Conservation (phyloP, 2,329 filamentous ascomycete genomes). For the Venturia pyrina region DNA sequence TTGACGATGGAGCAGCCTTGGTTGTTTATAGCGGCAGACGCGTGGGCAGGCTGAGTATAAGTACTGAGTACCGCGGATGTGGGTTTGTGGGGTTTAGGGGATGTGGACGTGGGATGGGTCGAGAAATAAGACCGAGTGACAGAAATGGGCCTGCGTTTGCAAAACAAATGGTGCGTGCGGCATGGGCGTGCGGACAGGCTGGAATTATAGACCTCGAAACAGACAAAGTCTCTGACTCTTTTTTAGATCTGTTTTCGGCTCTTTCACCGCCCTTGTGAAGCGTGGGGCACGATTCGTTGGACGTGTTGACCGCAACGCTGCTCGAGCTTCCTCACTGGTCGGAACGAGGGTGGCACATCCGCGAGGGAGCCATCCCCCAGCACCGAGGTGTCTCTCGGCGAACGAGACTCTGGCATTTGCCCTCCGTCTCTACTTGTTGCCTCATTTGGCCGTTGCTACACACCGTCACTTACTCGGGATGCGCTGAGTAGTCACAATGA, state of each 20-base stretch:
- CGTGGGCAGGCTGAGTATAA: slow-evolving; percentile 5
- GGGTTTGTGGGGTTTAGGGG: neutral
- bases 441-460: neutral
- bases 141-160: neutral
- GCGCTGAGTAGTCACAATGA: neutral
- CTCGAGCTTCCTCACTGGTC: neutral
- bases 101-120: neutral
- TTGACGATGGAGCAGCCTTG: neutral
- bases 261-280: slow-evolving; percentile 1
- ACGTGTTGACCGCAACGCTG: neutral
- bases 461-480: neutral
- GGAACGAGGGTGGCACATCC: neutral
- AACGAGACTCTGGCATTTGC: neutral
- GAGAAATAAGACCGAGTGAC: neutral
- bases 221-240: neutral
- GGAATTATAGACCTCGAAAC: neutral
- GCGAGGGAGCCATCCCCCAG: neutral
- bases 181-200: neutral
- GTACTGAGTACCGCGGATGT: neutral
- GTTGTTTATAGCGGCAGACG: neutral
- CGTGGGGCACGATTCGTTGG: neutral
- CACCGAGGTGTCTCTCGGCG: neutral
- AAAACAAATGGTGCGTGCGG: neutral
- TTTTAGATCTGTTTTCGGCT: slow-evolving; percentile 3
- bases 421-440: neutral